Percentiles rank a stretch among this genome's conserved stretches.
Evolutionary conservation across 202 grass and related monocot species (phyloP).

Genomic region (Elaeis oleifera): DNA sequence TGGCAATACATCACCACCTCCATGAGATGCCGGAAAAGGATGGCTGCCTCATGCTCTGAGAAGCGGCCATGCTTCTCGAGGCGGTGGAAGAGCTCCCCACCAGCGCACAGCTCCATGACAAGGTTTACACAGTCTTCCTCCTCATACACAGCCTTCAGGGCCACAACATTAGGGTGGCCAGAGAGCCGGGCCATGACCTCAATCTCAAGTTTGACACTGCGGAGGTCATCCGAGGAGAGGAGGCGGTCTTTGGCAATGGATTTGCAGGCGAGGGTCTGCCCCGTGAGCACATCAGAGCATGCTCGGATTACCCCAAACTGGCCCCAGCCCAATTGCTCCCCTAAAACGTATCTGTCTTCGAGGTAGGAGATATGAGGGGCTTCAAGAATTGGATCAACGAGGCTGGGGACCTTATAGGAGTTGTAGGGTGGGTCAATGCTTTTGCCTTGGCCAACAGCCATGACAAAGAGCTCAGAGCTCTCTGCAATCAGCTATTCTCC

Average conservation of each 20-base stretch:
- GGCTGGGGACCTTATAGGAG: slow-evolving; percentile 64
- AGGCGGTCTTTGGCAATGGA: slow-evolving; percentile 91
- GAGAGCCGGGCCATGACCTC: slow-evolving; percentile 91
- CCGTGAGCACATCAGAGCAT: slow-evolving; percentile 75
- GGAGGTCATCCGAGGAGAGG: slow-evolving; percentile 63
- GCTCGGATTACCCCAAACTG: slow-evolving; percentile 91
- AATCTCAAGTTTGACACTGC: slow-evolving; percentile 81
- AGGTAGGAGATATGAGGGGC: slow-evolving; percentile 72
- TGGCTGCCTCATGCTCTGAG: slow-evolving; percentile 63
- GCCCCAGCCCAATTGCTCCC: slow-evolving; percentile 73
- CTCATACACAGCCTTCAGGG: slow-evolving; percentile 89
- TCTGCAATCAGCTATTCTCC: background rate
- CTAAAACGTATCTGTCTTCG: slow-evolving; percentile 63
- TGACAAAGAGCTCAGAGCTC: slow-evolving; percentile 21
- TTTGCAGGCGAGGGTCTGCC: slow-evolving; percentile 76
- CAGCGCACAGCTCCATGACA: slow-evolving; percentile 92
- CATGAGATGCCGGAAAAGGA: slow-evolving; percentile 73
- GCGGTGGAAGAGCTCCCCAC: slow-evolving; percentile 85
- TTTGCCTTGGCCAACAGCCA: slow-evolving; percentile 36
- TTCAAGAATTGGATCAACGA: slow-evolving; percentile 58
- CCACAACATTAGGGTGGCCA: slow-evolving; percentile 81
- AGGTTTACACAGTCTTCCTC: slow-evolving; percentile 77
- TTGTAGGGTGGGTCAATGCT: slow-evolving; percentile 31
- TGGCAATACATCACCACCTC: slow-evolving; percentile 89
- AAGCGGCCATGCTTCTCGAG: slow-evolving; percentile 74